Percentiles rank a stretch among this genome's conserved stretches.
phyloP scores from a whole-genome alignment of 2,329 filamentous ascomycete genomes.

The Gaeumannomyces tritici region DNA sequence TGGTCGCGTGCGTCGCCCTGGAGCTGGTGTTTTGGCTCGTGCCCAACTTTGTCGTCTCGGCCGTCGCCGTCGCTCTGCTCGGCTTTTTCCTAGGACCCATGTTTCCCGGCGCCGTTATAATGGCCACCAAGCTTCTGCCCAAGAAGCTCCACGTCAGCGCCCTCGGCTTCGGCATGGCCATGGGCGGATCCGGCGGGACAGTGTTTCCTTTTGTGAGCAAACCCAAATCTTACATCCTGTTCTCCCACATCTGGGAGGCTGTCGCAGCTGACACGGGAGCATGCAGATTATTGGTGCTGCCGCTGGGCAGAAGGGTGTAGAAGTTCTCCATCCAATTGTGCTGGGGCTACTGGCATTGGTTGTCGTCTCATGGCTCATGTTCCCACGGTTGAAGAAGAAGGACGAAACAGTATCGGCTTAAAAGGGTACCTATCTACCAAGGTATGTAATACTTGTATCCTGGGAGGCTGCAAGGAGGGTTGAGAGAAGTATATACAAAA shows the following conservation, averaged over 20 bases:
- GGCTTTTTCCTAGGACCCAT: slow-evolving; percentile 75
- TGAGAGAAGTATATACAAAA: too few relatives aligned
- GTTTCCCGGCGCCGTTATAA: slow-evolving; percentile 64
- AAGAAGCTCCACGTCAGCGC: slow-evolving; percentile 44
- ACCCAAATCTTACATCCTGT: too few relatives aligned
- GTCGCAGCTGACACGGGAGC: neutral
- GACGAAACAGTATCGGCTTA: neutral
- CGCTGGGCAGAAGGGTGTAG: slow-evolving; percentile 45
- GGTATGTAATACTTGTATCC: neutral
- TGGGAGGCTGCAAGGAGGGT: too few relatives aligned
- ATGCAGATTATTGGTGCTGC: slow-evolving; percentile 45
- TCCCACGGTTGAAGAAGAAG: slow-evolving; percentile 32
- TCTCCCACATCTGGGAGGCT: neutral
- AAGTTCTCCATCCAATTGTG: slow-evolving; percentile 46
- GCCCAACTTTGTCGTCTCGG: slow-evolving; percentile 65
- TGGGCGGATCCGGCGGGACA: slow-evolving; percentile 65
- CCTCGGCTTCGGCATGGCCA: slow-evolving; percentile 69
- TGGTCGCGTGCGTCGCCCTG: slow-evolving; percentile 52
- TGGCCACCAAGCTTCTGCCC: slow-evolving; percentile 56
- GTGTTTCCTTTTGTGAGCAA: slow-evolving; percentile 47
- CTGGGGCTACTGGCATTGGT: slow-evolving; percentile 37
- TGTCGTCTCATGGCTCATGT: slow-evolving; percentile 33
- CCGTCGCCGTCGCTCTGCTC: slow-evolving; percentile 59
- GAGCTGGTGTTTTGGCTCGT: slow-evolving; percentile 76
- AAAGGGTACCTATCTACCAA: neutral